Base-by-base conservation (phyloP, 306 rosid species). In the Rosa lucieae region DNA sequence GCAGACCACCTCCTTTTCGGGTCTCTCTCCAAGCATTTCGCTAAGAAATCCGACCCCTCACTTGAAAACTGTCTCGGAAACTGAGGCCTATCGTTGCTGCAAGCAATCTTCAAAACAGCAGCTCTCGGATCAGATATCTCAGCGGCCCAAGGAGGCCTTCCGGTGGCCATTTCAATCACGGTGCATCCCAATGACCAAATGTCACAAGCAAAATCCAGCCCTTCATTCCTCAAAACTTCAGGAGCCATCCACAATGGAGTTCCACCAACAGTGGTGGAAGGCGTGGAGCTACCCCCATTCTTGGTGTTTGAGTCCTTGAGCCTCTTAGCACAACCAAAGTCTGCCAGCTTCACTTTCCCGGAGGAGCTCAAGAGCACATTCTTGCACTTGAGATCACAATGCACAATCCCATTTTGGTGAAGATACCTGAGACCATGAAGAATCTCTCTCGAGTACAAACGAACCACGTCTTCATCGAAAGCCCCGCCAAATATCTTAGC, bases 241-340 rank as follows among this genome's bases (percentile, higher is more conserved):
- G 93, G 93, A 80, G 96, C 92, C 96, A 91, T 91, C 96, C 93
- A 91, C 1, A 91, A 67, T 51, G 93, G 92, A 23, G 92, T 88
- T 18, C 93, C 93, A 35, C 84, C 80, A 65, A 82, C 46, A 47
- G 62, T 15, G 67, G 37, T 79, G 74, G 18, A 68, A 39, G 6
- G 76, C 69, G 20, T 21, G n/a, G 59, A 39, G 58, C 10, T 26
- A 26, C 40, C 58, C 1, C 4, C 29, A 14, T 56, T 52, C 8
- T 15, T 26, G 39, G 17, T 23, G 12, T 48, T 43, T 18, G 72
- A 42, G 52, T 72, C 86, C 21, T 74, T 75, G 1, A 83, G 73
- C 81, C 82, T 79, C 65, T 62, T 89, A 0, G 93, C 93, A 59
- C 86, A 75, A 8, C 96, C 96, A 77, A 91, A 89, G 79, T 91